These are phyloP conservation scores for Penicillium concentricum DNA, from an alignment of 2,329 filamentous ascomycete genomes.

Conservation along the genomic window DNA sequence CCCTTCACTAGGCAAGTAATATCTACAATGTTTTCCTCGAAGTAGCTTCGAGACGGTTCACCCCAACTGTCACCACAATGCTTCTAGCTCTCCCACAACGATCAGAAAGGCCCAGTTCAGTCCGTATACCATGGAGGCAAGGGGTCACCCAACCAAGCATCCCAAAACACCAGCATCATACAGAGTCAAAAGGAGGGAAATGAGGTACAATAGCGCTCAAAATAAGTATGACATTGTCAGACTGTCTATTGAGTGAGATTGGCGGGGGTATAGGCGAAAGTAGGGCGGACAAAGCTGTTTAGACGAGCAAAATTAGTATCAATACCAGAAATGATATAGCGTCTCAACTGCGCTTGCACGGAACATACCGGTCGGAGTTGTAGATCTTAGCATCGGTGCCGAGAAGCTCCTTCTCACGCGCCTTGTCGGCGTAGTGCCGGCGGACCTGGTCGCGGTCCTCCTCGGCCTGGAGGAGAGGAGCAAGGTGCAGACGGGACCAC, in stretches of 20 bases:
- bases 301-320: slow-evolving; percentile 6
- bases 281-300: slow-evolving; percentile 74
- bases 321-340: background rate
- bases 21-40: slow-evolving; percentile 33
- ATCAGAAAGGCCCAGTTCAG: slow-evolving; percentile 11
- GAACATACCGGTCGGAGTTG: slow-evolving; percentile 76
- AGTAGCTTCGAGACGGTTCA: slow-evolving; percentile 8
- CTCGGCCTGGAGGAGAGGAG: slow-evolving; percentile 90
- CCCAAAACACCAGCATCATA: slow-evolving; percentile 9
- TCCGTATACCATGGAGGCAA: slow-evolving; percentile 8
- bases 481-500: slow-evolving; percentile 94
- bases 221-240: slow-evolving; percentile 16
- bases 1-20: slow-evolving; percentile 30
- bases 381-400: slow-evolving; percentile 83
- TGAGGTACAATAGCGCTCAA: slow-evolving; percentile 8
- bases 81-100: slow-evolving; percentile 7
- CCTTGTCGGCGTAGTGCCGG: slow-evolving; percentile 80
- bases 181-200: slow-evolving; percentile 9
- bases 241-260: slow-evolving; percentile 56
- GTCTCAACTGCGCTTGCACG: background rate
- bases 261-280: slow-evolving; percentile 70
- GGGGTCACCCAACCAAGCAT: slow-evolving; percentile 6
- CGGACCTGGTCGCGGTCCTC: slow-evolving; percentile 94
- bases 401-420: slow-evolving; percentile 84
- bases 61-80: background rate